Evolutionary conservation across 2,329 filamentous ascomycete species (phyloP).

Genomic region (Meredithiella fracta): DNA sequence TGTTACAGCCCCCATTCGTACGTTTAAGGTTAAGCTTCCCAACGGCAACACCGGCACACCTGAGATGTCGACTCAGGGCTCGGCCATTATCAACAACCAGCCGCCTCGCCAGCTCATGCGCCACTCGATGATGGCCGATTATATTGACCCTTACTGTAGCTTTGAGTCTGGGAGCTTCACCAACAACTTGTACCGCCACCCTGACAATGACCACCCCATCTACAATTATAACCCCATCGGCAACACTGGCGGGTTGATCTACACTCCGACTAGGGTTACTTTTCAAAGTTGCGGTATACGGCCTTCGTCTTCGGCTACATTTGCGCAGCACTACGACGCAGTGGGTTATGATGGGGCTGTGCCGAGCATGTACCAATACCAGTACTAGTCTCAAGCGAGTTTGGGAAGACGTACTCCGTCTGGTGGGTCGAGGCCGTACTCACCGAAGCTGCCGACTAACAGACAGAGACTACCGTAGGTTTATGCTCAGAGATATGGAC

Average conservation of each 20-base stretch:
- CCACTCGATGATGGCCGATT: slow-evolving; percentile 12
- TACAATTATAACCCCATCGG: slow-evolving; percentile 12
- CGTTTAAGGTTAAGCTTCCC: slow-evolving; percentile 11
- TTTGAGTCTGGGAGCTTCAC: slow-evolving; percentile 5
- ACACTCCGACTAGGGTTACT: slow-evolving; percentile 1
- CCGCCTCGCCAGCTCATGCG: slow-evolving; percentile 11
- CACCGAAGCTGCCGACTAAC: background rate
- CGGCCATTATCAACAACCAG: slow-evolving; percentile 2
- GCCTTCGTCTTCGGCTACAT: background rate
- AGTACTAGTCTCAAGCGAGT: background rate
- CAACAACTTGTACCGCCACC: slow-evolving; percentile 1
- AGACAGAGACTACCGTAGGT: background rate
- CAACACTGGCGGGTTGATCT: background rate
- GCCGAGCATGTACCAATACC: background rate
- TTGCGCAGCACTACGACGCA: background rate
- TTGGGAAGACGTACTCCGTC: background rate
- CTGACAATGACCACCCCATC: slow-evolving; percentile 10
- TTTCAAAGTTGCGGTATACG: slow-evolving; percentile 1
- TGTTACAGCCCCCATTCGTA: slow-evolving; percentile 9
- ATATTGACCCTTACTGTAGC: slow-evolving; percentile 1
- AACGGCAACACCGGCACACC: slow-evolving; percentile 2
- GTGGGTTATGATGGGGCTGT: background rate
- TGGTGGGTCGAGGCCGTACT: background rate
- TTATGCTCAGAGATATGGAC: slow-evolving; percentile 1
- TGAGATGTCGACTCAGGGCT: slow-evolving; percentile 8